phyloP scores from a whole-genome alignment of 2,329 filamentous ascomycete genomes.

The Trichoderma sp. region DNA sequence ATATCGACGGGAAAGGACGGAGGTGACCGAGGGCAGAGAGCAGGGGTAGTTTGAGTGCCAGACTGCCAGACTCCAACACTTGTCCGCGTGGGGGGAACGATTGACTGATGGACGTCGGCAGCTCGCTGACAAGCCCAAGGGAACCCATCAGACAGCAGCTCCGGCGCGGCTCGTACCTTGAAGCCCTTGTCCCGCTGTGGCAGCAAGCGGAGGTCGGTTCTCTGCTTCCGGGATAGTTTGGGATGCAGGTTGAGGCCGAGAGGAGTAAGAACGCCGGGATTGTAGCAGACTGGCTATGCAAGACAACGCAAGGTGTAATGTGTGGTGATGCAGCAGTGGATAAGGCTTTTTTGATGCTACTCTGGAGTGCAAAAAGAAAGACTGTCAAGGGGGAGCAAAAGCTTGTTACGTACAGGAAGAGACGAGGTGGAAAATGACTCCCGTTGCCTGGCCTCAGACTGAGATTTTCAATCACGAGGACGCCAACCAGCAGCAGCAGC shows the following conservation, averaged over 20 bases:
- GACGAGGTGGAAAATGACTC: background rate
- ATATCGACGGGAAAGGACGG: constrained; percentile 12
- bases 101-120: constrained; percentile 16
- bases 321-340: background rate
- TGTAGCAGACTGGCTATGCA: background rate
- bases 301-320: background rate
- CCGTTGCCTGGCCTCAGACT: background rate
- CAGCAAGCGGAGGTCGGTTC: constrained; percentile 14
- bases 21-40: background rate
- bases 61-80: constrained; percentile 6
- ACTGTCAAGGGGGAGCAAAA: background rate
- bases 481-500: background rate
- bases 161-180: constrained; percentile 15
- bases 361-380: background rate
- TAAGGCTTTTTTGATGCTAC: background rate
- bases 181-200: constrained; percentile 11
- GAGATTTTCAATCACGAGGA: background rate
- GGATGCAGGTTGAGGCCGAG: constrained; percentile 14
- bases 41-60: background rate
- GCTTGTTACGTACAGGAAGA: constrained; percentile 11
- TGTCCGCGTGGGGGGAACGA: constrained; percentile 18
- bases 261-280: constrained; percentile 11
- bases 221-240: constrained; percentile 18
- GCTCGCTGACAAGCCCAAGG: constrained; percentile 1
- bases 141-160: constrained; percentile 15